Evolutionary conservation across 140 eudicot genomes (phyloP), one percentile per base, ranked within the genome.

Genomic region (Senecio squalidus): DNA sequence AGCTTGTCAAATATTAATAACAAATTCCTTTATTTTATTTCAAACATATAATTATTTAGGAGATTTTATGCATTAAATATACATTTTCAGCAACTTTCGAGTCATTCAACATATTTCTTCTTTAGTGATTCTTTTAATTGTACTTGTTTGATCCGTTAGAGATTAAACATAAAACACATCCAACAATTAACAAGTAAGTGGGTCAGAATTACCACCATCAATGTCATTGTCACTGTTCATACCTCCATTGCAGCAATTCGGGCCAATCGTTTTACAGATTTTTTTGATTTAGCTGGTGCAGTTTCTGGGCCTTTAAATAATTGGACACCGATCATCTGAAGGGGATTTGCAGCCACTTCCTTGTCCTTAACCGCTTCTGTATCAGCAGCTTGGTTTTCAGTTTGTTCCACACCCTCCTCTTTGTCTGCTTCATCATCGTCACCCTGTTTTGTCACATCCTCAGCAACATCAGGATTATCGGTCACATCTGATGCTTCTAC

Each of bases 271-370:
- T 80, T 86, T 67, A 70, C 76, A 15, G 86, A 73, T 70, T 81
- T 81, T 65, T 74, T 83, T 44, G 94, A 81, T 56, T 83, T 72
- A 64, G 72, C 70, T 9, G 85, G 66, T 9, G 79, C 52, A 49
- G 61, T 76, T 34, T 87, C 88, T 4, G 70, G 68, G 40, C 86
- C 88, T 78, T 86, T 86, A 70, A 86, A 69, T 73, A 86, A 69
- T 24, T 91, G 98, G 26, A 86, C 94, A 67, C 98, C 98, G 48
- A 91, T 91, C 98, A 91, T 91, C 71, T 83, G 98, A 57, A 69
- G 91, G 67, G 96, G 91, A 51, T 86, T 83, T 48, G 81, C 76
- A 62, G 90, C 81, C 51, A 68, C 82, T 73, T 83, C 95, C 77
- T 91, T 86, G 60, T 83, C 86, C 77, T 83, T 86, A 15, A 74